phyloP scores from a whole-genome alignment of 2,329 filamentous ascomycete genomes.

The Pseudogymnoascus sp. region DNA sequence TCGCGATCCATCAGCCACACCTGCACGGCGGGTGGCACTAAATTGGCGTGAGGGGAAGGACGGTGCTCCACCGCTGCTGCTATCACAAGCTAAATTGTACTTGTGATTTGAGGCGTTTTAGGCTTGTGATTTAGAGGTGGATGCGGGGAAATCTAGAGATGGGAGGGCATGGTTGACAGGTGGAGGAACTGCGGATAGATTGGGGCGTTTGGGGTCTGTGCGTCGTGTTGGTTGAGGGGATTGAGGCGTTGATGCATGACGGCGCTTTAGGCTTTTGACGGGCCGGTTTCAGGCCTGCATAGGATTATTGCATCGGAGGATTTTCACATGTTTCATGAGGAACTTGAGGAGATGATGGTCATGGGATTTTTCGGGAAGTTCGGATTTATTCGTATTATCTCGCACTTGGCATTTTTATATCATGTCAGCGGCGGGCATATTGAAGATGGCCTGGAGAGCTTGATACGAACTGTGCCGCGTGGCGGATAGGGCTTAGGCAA shows the following conservation, averaged over 20 bases:
- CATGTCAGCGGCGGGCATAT: background rate
- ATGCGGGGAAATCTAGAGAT: background rate
- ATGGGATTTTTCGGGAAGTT: background rate
- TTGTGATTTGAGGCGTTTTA: background rate
- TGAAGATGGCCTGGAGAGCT: background rate
- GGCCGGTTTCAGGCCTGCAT: background rate
- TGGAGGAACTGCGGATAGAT: background rate
- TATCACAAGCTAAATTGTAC: background rate
- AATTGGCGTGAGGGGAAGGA: background rate
- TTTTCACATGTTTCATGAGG: background rate
- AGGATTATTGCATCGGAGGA: background rate
- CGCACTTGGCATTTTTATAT: background rate
- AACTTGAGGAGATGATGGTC: background rate
- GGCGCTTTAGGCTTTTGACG: background rate
- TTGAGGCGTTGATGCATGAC: background rate
- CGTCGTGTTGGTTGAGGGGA: background rate
- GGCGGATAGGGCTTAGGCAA: background rate
- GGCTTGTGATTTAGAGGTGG: background rate
- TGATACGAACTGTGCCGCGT: background rate
- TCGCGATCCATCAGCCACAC: background rate
- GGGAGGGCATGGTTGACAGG: background rate
- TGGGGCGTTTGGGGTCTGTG: background rate
- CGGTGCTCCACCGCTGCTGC: background rate
- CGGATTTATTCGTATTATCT: background rate
- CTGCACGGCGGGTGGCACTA: background rate